Percentiles rank a stretch among this genome's conserved stretches.
Evolutionary conservation across 2,329 filamentous ascomycete species (phyloP).

Genomic region (Fonsecaea multimorphosa): DNA sequence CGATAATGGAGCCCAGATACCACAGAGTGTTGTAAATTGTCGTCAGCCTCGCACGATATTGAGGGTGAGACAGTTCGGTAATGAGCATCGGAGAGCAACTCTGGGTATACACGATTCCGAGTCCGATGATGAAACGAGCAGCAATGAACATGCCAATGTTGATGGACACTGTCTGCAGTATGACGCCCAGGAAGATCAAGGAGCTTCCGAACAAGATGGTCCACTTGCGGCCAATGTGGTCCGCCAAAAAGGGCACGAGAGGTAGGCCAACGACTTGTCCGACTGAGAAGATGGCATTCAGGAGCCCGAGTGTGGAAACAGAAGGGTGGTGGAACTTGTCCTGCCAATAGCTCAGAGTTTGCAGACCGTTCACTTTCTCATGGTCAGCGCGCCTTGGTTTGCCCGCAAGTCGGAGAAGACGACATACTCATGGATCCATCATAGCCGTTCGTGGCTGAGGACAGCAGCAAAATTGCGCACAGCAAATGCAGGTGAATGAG

Average conservation of each 20-base stretch:
- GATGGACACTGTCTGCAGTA: conserved; percentile 54
- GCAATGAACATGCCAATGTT: conserved; percentile 58
- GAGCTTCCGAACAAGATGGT: conserved; percentile 56
- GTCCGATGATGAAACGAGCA: conserved; percentile 68
- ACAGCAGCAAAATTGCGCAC: conserved; percentile 62
- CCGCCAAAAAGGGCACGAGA: conserved; percentile 54
- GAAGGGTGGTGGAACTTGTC: conserved; percentile 46
- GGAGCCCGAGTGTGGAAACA: conserved; percentile 47
- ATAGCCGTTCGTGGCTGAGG: conserved; percentile 53
- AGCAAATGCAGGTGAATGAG: conserved; percentile 51
- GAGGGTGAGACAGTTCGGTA: conserved; percentile 55
- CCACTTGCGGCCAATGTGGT: conserved; percentile 54
- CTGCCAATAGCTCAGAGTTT: conserved; percentile 22
- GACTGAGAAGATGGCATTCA: conserved; percentile 50
- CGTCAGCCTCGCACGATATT: conserved; percentile 55
- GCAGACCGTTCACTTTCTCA: conserved; percentile 27
- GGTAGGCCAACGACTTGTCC: conserved; percentile 54
- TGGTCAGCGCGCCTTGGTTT: conserved; percentile 10
- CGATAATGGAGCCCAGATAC: conserved; percentile 59
- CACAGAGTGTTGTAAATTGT: conserved; percentile 61
- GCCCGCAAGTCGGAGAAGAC: background rate
- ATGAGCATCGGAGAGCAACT: conserved; percentile 48
- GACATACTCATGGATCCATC: conserved; percentile 28
- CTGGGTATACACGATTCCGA: conserved; percentile 57
- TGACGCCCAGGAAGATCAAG: conserved; percentile 53